Conservation (phyloP, 768 basidiomycete genomes). For the Termitomyces sp. region DNA sequence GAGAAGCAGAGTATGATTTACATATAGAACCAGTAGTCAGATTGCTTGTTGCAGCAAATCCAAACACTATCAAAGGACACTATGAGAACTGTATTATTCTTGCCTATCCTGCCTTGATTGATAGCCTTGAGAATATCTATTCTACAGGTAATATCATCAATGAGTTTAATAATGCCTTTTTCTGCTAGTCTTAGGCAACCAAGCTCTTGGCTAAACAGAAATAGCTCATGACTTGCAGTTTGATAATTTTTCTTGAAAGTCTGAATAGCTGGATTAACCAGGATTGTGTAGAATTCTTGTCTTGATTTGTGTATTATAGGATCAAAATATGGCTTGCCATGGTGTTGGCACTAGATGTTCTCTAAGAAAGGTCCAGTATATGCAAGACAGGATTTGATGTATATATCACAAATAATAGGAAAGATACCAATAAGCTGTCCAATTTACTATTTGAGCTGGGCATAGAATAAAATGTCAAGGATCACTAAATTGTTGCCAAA, state of each 20-base stretch:
- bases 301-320: too few species aligned
- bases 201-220: neutral
- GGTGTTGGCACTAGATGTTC: neutral
- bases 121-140: slow-evolving; percentile 4
- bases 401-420: neutral
- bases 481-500: too few species aligned
- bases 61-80: slow-evolving; percentile 25
- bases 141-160: slow-evolving; percentile 10
- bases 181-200: too few species aligned
- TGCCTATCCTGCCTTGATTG: neutral
- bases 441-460: too few species aligned
- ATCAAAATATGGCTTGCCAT: neutral
- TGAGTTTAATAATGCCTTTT: slow-evolving; percentile 2
- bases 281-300: too few species aligned
- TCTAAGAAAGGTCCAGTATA: neutral
- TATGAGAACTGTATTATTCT: slow-evolving; percentile 20
- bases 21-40: slow-evolving; percentile 16
- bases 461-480: too few species aligned
- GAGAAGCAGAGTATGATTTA: too few species aligned
- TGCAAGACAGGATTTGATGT: neutral
- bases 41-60: slow-evolving; percentile 20
- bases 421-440: too few species aligned
- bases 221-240: too few species aligned
- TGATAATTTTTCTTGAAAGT: too few species aligned
- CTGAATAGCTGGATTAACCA: too few species aligned